phyloP scores from a whole-genome alignment of 1,139 yeast genomes.

The Lodderomyces oxycetoniae region DNA sequence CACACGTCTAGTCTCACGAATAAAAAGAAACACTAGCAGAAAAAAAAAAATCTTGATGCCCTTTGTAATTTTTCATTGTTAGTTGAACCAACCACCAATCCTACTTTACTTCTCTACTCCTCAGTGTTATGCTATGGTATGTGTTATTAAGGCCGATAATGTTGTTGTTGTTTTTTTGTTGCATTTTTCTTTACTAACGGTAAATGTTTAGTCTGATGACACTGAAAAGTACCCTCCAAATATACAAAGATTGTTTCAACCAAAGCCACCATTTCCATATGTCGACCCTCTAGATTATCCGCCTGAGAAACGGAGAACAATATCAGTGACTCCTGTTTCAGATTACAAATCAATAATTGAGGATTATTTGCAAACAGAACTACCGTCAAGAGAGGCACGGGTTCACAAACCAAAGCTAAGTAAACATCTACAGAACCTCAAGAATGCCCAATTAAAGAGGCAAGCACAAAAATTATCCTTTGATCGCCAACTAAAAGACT shows the following conservation, averaged over 20 bases:
- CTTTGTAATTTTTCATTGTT: too few relatives aligned
- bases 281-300: slow-evolving; percentile 53
- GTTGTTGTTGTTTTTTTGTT: too few relatives aligned
- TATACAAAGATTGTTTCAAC: slow-evolving; percentile 61
- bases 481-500: slow-evolving; percentile 35
- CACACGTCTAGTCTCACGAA: too few relatives aligned
- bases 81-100: too few relatives aligned
- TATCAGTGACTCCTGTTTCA: slow-evolving; percentile 49
- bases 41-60: too few relatives aligned
- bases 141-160: too few relatives aligned
- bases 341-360: slow-evolving; percentile 29
- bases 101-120: too few relatives aligned
- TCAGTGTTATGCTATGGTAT: too few relatives aligned
- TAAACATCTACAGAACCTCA: slow-evolving; percentile 13
- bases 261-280: slow-evolving; percentile 62
- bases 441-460: slow-evolving; percentile 16
- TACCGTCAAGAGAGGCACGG: slow-evolving; percentile 11
- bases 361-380: slow-evolving; percentile 24
- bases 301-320: slow-evolving; percentile 47
- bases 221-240: slow-evolving; percentile 57
- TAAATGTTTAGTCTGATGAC: slow-evolving; percentile 16
- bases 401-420: slow-evolving; percentile 6
- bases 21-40: too few relatives aligned
- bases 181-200: too few relatives aligned
- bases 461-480: slow-evolving; percentile 28